phyloP scores from a whole-genome alignment of 345 rosid genomes.

The Cardiospermum halicacabum region DNA sequence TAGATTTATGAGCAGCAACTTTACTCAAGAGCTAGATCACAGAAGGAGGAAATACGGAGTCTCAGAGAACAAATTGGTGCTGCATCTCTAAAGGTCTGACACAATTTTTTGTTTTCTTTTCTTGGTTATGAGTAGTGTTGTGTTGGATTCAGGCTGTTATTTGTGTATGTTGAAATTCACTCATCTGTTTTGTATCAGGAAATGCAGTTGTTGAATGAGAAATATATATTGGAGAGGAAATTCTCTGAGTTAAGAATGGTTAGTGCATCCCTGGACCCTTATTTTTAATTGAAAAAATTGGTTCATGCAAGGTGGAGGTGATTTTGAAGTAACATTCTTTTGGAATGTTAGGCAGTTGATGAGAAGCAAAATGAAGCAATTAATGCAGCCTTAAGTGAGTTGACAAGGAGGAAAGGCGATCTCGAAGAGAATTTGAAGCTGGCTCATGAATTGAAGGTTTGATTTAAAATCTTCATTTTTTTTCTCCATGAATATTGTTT shows the following conservation, averaged over 20 bases:
- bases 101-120: slow-evolving; percentile 8
- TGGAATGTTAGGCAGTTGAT: slow-evolving; percentile 68
- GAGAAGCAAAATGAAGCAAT: slow-evolving; percentile 85
- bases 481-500: neutral
- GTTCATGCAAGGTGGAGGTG: slow-evolving; percentile 10
- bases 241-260: slow-evolving; percentile 92
- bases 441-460: slow-evolving; percentile 81
- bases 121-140: slow-evolving; percentile 5
- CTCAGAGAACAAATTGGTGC: slow-evolving; percentile 75
- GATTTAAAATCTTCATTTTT: neutral
- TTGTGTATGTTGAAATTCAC: slow-evolving; percentile 12
- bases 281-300: neutral
- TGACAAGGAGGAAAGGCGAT: slow-evolving; percentile 72
- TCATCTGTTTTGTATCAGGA: slow-evolving; percentile 50
- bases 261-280: slow-evolving; percentile 26
- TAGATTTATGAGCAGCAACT: slow-evolving; percentile 46
- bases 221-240: slow-evolving; percentile 73
- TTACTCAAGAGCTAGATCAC: slow-evolving; percentile 49
- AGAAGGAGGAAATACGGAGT: slow-evolving; percentile 65
- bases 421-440: slow-evolving; percentile 77
- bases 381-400: slow-evolving; percentile 66
- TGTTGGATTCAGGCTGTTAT: neutral
- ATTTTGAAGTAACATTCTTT: slow-evolving; percentile 22
- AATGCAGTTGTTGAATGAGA: slow-evolving; percentile 74
- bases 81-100: slow-evolving; percentile 65